Evolutionary conservation across 257 asterid genomes (phyloP).

Genomic region (Scutellaria galericulata): DNA sequence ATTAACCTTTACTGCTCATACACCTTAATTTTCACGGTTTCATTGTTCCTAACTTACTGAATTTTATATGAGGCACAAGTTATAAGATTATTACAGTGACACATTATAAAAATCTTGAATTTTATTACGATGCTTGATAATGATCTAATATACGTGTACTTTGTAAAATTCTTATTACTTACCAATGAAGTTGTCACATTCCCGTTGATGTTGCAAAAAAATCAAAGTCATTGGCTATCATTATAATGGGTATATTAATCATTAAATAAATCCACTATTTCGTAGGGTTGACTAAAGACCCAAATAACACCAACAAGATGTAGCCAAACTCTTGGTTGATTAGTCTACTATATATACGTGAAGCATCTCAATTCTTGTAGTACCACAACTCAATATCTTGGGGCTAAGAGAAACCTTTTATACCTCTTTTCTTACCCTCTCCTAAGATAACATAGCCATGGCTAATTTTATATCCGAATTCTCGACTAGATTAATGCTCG

Average conservation of each 20-base stretch:
- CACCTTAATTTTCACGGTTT: too few relatives aligned
- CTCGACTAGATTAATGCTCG: constrained; percentile 28
- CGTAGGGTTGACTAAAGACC: constrained; percentile 33
- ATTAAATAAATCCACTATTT: neutral
- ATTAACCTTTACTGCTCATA: too few relatives aligned
- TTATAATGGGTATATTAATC: neutral
- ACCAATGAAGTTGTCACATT: constrained; percentile 13
- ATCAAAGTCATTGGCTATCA: constrained; percentile 9
- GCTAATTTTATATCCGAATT: neutral
- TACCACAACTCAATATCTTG: constrained; percentile 28
- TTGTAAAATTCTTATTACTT: neutral
- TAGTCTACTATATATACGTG: constrained; percentile 48
- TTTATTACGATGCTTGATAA: neutral
- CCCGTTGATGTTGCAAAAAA: neutral
- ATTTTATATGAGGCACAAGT: too few relatives aligned
- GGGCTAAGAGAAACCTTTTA: neutral
- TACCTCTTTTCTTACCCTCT: neutral
- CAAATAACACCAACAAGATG: neutral
- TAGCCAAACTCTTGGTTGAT: constrained; percentile 2
- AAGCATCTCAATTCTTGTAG: neutral
- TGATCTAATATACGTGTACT: neutral
- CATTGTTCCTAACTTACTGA: too few relatives aligned
- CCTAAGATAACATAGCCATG: constrained; percentile 25
- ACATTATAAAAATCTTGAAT: too few relatives aligned
- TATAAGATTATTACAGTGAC: too few relatives aligned